Percentiles rank a stretch among this genome's conserved stretches.
Evolutionary conservation across 1,284 basidiomycete species (phyloP).

Genomic region (Sphagnurus paluster): DNA sequence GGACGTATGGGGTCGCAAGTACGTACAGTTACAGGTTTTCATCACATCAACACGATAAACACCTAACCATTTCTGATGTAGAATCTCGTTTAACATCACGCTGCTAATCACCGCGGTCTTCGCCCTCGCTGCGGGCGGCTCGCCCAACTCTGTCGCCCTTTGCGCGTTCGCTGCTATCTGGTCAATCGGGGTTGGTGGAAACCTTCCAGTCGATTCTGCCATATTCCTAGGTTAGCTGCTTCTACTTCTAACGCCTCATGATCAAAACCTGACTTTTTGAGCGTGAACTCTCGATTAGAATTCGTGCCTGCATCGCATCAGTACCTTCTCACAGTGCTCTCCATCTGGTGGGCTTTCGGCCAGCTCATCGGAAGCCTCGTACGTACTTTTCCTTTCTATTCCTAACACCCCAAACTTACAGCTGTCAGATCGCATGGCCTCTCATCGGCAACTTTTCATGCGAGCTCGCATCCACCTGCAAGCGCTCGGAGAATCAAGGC

Average conservation of each 20-base stretch:
- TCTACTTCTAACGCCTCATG: too few relatives aligned
- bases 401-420: constrained; percentile 25
- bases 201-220: constrained; percentile 76
- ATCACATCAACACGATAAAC: too few relatives aligned
- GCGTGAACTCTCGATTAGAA: constrained; percentile 39
- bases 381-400: constrained; percentile 29
- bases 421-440: constrained; percentile 60
- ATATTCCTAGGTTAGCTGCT: constrained; percentile 75
- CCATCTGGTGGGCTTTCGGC: constrained; percentile 73
- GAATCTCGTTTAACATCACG: constrained; percentile 75
- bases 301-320: constrained; percentile 69
- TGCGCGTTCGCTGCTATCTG: constrained; percentile 55
- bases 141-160: constrained; percentile 52
- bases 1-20: constrained; percentile 61
- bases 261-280: too few relatives aligned
- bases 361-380: constrained; percentile 65
- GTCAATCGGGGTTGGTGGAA: constrained; percentile 66
- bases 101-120: constrained; percentile 69
- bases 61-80: constrained; percentile 18
- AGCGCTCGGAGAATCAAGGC: constrained; percentile 52
- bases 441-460: constrained; percentile 65
- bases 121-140: constrained; percentile 58
- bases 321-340: constrained; percentile 66
- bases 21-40: constrained; percentile 7
- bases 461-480: constrained; percentile 34